Evolutionary conservation across 495 filamentous ascomycete genomes (phyloP).

Genomic region (Podospora anserina): DNA sequence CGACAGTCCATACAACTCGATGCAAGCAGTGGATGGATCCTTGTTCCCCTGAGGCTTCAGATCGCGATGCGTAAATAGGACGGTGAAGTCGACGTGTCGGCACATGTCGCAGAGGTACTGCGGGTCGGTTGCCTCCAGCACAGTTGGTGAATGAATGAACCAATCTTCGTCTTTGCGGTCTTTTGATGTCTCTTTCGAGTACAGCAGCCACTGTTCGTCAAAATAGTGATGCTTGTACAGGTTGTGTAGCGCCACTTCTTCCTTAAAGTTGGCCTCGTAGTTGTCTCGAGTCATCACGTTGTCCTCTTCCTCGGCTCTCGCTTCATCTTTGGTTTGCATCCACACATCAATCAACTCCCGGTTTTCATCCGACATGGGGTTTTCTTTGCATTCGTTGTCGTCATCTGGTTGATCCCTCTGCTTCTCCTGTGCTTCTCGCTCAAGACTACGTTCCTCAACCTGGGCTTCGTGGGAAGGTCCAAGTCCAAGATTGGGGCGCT

Average conservation of each 20-base stretch:
- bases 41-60: constrained; percentile 13
- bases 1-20: constrained; percentile 11
- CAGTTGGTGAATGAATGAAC: constrained; percentile 16
- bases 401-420: not conserved
- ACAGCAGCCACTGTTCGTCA: not conserved
- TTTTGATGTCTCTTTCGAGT: not conserved
- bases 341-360: constrained; percentile 11
- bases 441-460: not conserved
- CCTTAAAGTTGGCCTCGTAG: not conserved
- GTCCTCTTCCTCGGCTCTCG: not conserved
- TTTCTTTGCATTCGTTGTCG: constrained; percentile 5
- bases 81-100: constrained; percentile 18
- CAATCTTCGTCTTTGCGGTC: constrained; percentile 15
- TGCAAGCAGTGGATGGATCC: constrained; percentile 4
- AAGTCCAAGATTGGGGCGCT: not conserved
- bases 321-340: constrained; percentile 18
- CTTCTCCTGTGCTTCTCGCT: not conserved
- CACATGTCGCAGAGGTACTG: constrained; percentile 25
- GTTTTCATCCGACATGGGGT: constrained; percentile 16
- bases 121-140: constrained; percentile 9
- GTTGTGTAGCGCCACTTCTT: not conserved
- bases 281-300: not conserved
- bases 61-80: constrained; percentile 14
- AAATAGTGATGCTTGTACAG: not conserved
- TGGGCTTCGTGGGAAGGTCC: not conserved